A percentile compares a stretch with the other conserved stretches of the same genome.
Evolutionary conservation across 306 rosid genomes (phyloP).

Genomic region (Quercus glauca): DNA sequence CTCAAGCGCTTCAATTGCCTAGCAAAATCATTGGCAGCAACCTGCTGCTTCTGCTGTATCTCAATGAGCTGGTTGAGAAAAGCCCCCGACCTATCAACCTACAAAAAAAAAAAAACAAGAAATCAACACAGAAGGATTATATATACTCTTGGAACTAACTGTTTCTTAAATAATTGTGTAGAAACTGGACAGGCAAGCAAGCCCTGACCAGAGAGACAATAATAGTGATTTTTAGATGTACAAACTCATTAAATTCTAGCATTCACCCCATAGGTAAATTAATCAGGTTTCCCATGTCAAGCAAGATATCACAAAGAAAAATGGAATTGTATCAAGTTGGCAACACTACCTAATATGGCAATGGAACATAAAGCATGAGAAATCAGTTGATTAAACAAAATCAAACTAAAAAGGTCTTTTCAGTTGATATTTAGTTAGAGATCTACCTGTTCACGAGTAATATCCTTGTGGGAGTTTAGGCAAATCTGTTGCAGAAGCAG

Average conservation of each 20-base stretch:
- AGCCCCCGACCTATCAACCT: conserved; percentile 67
- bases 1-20: conserved; percentile 58
- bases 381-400: not conserved
- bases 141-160: not conserved
- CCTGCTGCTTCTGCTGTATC: conserved; percentile 70
- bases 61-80: conserved; percentile 66
- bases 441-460: conserved; percentile 66
- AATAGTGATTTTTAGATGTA: not conserved
- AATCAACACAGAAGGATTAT: conserved; percentile 2
- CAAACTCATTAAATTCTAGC: not conserved
- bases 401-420: not conserved
- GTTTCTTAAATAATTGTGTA: not conserved
- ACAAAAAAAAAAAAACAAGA: conserved; percentile 24
- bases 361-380: not conserved
- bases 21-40: conserved; percentile 52
- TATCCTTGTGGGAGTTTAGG: conserved; percentile 66
- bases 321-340: not conserved
- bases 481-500: conserved; percentile 57
- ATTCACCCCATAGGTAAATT: not conserved
- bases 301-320: not conserved
- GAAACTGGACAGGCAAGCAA: not conserved
- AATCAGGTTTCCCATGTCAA: not conserved
- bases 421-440: not conserved
- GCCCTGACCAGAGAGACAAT: not conserved
- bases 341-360: not conserved